phyloP scores from a whole-genome alignment of 768 basidiomycete genomes.

The Epithele typhae region DNA sequence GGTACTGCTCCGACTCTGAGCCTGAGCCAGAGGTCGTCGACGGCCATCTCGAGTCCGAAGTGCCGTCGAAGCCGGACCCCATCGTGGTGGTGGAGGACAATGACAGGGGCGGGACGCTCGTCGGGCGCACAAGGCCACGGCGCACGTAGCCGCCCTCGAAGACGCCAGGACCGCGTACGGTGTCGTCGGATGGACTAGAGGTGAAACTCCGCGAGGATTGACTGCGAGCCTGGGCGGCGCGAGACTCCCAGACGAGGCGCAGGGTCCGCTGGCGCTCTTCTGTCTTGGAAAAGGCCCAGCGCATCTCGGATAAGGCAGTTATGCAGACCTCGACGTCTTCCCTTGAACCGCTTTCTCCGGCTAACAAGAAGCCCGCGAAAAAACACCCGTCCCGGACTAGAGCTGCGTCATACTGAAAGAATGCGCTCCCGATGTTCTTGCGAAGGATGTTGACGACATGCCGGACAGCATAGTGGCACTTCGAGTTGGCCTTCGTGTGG shows the following conservation, averaged over 20 bases:
- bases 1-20: slow-evolving; percentile 16
- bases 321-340: slow-evolving; percentile 59
- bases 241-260: slow-evolving; percentile 39
- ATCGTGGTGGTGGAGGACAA: slow-evolving; percentile 13
- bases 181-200: slow-evolving; percentile 13
- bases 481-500: slow-evolving; percentile 38
- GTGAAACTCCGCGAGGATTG: slow-evolving; percentile 14
- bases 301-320: slow-evolving; percentile 73
- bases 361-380: slow-evolving; percentile 77
- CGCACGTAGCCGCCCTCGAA: slow-evolving; percentile 15
- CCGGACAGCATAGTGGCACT: slow-evolving; percentile 42
- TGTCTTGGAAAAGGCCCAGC: slow-evolving; percentile 75
- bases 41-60: slow-evolving; percentile 14
- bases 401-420: slow-evolving; percentile 85
- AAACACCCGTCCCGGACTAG: slow-evolving; percentile 87
- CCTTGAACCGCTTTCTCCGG: slow-evolving; percentile 45
- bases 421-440: slow-evolving; percentile 43
- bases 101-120: slow-evolving; percentile 24
- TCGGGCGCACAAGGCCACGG: slow-evolving; percentile 15
- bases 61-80: slow-evolving; percentile 8
- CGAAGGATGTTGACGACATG: slow-evolving; percentile 44
- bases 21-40: slow-evolving; percentile 13
- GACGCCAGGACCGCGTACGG: slow-evolving; percentile 9
- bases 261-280: slow-evolving; percentile 68
- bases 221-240: slow-evolving; percentile 13